Evolutionary conservation across 345 rosid species (phyloP), one percentile per base, ranked within the genome.

Genomic region (Ailanthus altissimus): DNA sequence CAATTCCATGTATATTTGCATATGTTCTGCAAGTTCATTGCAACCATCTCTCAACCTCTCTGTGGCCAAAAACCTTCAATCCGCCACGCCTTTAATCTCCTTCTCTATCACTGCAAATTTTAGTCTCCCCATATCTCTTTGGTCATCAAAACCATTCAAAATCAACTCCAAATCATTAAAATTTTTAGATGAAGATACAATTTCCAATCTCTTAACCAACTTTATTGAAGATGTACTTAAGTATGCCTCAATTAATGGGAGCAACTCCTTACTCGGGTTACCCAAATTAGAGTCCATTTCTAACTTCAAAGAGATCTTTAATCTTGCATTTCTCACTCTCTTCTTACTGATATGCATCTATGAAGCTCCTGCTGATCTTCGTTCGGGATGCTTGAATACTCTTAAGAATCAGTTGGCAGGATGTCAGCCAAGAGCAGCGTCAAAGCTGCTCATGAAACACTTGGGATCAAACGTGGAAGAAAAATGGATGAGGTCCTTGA

Each of bases 401-500:
- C 78, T 94, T 43, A 91, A 87, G 89, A 80, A 86, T 70, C 89
- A 87, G 28, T 58, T 94, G 50, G 65, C 84, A 9, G 65, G 77
- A 79, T 76, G 82, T 75, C 84, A 76, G 8, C 75, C 81, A 63
- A 86, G 92, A 64, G 82, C 76, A 40, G 93, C 93, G 0, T 85
- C 92, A 14, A 91, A 89, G 83, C 36, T 69, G 72, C 97, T 94
- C 5, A 86, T 93, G 97, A 83, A 81, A 42, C 83, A 83, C 45
- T 69, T 94, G 32, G 97, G 97, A 28, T 85, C 95, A 2, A 94
- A 93, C 65, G 78, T 94, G 6, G 98, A 93, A 76, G 97, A 90
- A 78, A 90, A 87, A 60, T 93, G 98, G 97, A 93, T 93, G 93
- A 81, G 95, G 70, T 88, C 98, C 0, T 12, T 93, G 21, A 91